Percentiles rank a stretch among this genome's conserved stretches.
These are phyloP conservation scores for Penicillium sp. DNA, from an alignment of 2,329 filamentous ascomycete species.

Conservation along the genomic window DNA sequence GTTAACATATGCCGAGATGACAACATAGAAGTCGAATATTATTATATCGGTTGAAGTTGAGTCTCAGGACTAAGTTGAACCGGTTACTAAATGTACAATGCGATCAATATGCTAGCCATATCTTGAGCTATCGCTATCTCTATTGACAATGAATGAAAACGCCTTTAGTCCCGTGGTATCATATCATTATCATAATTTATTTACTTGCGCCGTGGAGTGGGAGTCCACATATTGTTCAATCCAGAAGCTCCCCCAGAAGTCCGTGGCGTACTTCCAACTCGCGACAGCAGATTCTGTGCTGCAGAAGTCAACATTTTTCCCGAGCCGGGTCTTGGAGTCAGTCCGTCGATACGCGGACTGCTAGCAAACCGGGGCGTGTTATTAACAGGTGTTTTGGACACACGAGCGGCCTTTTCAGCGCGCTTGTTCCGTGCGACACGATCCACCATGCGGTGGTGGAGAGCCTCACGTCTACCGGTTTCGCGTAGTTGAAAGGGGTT, in stretches of 20 bases:
- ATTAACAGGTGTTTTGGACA: slow-evolving; percentile 51
- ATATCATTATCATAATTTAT: slow-evolving; percentile 9
- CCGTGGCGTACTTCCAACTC: slow-evolving; percentile 33
- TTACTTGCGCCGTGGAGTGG: slow-evolving; percentile 20
- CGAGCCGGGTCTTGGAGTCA: slow-evolving; percentile 21
- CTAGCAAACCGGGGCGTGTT: slow-evolving; percentile 40
- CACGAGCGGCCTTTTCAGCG: slow-evolving; percentile 59
- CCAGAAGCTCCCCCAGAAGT: slow-evolving; percentile 17
- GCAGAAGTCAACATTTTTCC: slow-evolving; percentile 46
- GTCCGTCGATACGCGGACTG: slow-evolving; percentile 38
- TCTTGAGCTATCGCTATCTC: neutral
- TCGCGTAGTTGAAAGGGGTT: slow-evolving; percentile 81
- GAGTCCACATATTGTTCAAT: slow-evolving; percentile 21
- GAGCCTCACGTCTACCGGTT: slow-evolving; percentile 71
- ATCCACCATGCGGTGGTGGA: slow-evolving; percentile 87
- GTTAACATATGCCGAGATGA: neutral
- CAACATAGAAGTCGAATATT: neutral
- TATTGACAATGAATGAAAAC: neutral
- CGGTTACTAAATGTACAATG: too few relatives aligned
- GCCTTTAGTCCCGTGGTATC: slow-evolving; percentile 13
- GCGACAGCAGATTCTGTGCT: slow-evolving; percentile 43
- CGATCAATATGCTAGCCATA: neutral
- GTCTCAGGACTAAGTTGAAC: too few relatives aligned
- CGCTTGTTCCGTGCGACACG: slow-evolving; percentile 73
- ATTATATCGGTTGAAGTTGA: too few relatives aligned